Percentiles rank a stretch among this genome's conserved stretches.
Conservation (phyloP, 768 basidiomycete species). For the Hypsizygus marmoreus region DNA sequence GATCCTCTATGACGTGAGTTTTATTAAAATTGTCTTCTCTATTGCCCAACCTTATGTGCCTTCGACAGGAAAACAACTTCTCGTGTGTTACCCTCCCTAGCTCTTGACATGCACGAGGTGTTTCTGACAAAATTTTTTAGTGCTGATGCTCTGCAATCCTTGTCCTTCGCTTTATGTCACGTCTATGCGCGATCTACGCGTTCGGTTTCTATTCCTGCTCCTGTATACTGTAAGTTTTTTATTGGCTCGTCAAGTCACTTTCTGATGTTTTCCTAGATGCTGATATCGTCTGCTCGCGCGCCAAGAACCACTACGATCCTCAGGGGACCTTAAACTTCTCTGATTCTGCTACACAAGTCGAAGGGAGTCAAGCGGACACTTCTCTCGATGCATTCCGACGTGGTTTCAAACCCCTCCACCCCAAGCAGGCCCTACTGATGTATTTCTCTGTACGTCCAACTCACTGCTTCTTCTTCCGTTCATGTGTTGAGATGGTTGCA, state of each 20-base stretch:
- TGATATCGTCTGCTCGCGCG: constrained; percentile 60
- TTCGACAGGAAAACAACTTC: constrained; percentile 55
- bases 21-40: background rate
- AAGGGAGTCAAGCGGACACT: constrained; percentile 39
- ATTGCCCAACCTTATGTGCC: background rate
- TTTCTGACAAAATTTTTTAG: constrained; percentile 25
- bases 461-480: background rate
- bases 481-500: background rate
- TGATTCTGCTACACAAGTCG: constrained; percentile 54
- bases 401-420: constrained; percentile 59
- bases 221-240: constrained; percentile 69
- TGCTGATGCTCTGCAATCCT: constrained; percentile 60
- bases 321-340: constrained; percentile 56
- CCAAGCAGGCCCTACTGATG: constrained; percentile 52
- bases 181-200: constrained; percentile 74
- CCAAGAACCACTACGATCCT: constrained; percentile 81
- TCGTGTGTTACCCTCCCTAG: constrained; percentile 42
- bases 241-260: background rate
- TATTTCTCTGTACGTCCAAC: constrained; percentile 52
- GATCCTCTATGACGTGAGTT: constrained; percentile 46
- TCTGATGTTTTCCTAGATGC: constrained; percentile 15
- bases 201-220: constrained; percentile 81
- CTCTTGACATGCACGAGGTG: background rate
- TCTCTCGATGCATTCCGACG: constrained; percentile 50
- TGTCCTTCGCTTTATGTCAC: constrained; percentile 63